These are phyloP conservation scores for Penicillium sp. DNA, from an alignment of 2,329 filamentous ascomycete genomes.

Conservation along the genomic window DNA sequence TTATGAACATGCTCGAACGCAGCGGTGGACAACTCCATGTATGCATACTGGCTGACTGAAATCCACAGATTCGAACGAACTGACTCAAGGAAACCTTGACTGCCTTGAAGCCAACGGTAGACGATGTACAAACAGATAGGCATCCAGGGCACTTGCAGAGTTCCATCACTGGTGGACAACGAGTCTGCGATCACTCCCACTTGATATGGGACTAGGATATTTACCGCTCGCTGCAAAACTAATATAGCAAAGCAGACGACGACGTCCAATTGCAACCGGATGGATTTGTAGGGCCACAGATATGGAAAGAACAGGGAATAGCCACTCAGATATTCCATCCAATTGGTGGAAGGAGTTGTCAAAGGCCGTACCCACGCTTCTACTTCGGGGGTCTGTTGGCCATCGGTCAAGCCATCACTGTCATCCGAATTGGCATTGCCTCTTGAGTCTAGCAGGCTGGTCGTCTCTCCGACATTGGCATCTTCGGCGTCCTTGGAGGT, in stretches of 20 bases:
- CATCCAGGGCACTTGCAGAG: slow-evolving; percentile 55
- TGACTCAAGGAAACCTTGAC: slow-evolving; percentile 63
- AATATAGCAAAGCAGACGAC: slow-evolving; percentile 78
- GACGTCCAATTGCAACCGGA: slow-evolving; percentile 69
- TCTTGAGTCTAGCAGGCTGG: neutral
- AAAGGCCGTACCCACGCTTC: slow-evolving; percentile 81
- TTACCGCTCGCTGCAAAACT: slow-evolving; percentile 73
- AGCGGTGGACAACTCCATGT: slow-evolving; percentile 84
- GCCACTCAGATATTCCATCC: slow-evolving; percentile 88
- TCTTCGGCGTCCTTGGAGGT: neutral
- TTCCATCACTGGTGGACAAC: slow-evolving; percentile 40
- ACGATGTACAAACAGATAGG: slow-evolving; percentile 70
- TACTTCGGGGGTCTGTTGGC: neutral
- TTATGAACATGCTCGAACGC: slow-evolving; percentile 93
- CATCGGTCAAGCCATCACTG: neutral
- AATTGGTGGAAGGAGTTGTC: slow-evolving; percentile 78
- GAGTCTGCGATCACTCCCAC: slow-evolving; percentile 67
- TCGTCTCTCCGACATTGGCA: neutral
- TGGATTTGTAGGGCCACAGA: slow-evolving; percentile 70
- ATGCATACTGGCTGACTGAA: slow-evolving; percentile 89
- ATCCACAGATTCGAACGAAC: slow-evolving; percentile 84
- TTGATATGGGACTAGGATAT: slow-evolving; percentile 76
- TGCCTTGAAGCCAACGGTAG: slow-evolving; percentile 74
- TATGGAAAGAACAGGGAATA: slow-evolving; percentile 75
- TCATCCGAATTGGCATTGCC: neutral